A percentile compares a stretch with the other conserved stretches of the same genome.
Conservation (phyloP, 1,284 basidiomycete genomes). For the Apiotrichum laibachii region DNA sequence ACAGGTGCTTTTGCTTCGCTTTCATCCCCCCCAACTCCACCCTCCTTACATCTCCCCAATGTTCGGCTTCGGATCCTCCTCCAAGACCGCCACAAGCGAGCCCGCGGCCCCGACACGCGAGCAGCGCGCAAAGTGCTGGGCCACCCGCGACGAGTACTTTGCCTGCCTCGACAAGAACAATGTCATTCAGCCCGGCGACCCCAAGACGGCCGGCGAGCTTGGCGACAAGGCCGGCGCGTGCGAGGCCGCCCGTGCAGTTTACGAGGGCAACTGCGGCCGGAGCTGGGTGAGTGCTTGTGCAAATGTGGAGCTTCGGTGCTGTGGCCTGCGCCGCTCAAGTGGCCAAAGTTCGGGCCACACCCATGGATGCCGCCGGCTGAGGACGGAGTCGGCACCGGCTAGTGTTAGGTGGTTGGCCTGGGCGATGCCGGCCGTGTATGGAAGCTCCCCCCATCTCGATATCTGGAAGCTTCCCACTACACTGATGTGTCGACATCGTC, state of each 20-base stretch:
- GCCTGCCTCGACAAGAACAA: slow-evolving; percentile 47
- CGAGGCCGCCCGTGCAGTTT: slow-evolving; percentile 37
- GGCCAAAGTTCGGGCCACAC: neutral
- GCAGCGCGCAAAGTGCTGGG: slow-evolving; percentile 51
- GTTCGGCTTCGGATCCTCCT: slow-evolving; percentile 12
- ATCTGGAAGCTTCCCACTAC: too few species aligned
- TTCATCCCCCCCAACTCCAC: neutral
- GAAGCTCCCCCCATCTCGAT: too few species aligned
- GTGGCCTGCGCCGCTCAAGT: neutral
- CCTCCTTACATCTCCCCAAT: neutral
- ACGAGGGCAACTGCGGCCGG: slow-evolving; percentile 48
- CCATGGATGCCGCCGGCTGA: too few species aligned
- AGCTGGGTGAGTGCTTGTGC: slow-evolving; percentile 49
- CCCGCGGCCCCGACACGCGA: slow-evolving; percentile 46
- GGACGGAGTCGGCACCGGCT: too few species aligned
- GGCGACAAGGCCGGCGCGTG: slow-evolving; percentile 34
- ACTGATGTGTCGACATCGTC: too few species aligned
- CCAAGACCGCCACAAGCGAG: neutral
- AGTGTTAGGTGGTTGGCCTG: too few species aligned
- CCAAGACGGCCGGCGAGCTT: slow-evolving; percentile 34
- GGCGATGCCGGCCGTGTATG: too few species aligned
- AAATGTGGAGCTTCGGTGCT: neutral
- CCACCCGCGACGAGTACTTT: slow-evolving; percentile 50
- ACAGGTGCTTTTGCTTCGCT: neutral
- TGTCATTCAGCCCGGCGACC: slow-evolving; percentile 41